Conservation (phyloP, 805 yeast species). For the Suhomyces sp. region DNA sequence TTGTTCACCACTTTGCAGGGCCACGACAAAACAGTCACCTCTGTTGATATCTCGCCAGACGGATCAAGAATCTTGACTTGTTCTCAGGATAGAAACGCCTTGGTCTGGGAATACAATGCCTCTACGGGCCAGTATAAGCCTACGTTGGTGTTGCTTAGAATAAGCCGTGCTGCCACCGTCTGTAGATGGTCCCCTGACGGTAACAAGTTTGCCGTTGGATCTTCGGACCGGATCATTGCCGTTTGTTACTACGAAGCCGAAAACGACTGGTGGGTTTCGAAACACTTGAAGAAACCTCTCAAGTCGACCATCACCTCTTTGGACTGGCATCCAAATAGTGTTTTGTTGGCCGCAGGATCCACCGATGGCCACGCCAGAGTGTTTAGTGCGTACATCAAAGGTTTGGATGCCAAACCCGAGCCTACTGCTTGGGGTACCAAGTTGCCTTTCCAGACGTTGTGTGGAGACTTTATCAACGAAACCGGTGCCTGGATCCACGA, state of each 20-base stretch:
- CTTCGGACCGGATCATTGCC: slow-evolving; percentile 91
- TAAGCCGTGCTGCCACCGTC: slow-evolving; percentile 91
- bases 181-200: slow-evolving; percentile 96
- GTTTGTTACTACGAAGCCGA: slow-evolving; percentile 94
- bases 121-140: slow-evolving; percentile 67
- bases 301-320: slow-evolving; percentile 79
- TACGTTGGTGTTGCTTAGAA: slow-evolving; percentile 86
- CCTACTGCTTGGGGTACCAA: slow-evolving; percentile 91
- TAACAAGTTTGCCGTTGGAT: slow-evolving; percentile 94
- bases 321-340: slow-evolving; percentile 93
- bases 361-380: slow-evolving; percentile 92
- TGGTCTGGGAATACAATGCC: slow-evolving; percentile 82
- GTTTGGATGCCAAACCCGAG: slow-evolving; percentile 78
- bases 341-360: slow-evolving; percentile 84
- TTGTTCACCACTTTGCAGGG: slow-evolving; percentile 67
- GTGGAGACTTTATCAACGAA: slow-evolving; percentile 70
- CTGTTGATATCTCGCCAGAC: slow-evolving; percentile 84
- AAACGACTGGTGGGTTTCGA: slow-evolving; percentile 99
- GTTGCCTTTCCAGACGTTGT: slow-evolving; percentile 88
- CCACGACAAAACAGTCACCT: slow-evolving; percentile 92
- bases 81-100: slow-evolving; percentile 95
- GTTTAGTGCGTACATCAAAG: slow-evolving; percentile 84
- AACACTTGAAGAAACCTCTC: slow-evolving; percentile 94
- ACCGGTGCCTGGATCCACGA: slow-evolving; percentile 92
- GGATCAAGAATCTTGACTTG: slow-evolving; percentile 88